Evolutionary conservation across 1,284 basidiomycete species (phyloP), one percentile per base, ranked within the genome.

Genomic region (Ustilago trichophora): DNA sequence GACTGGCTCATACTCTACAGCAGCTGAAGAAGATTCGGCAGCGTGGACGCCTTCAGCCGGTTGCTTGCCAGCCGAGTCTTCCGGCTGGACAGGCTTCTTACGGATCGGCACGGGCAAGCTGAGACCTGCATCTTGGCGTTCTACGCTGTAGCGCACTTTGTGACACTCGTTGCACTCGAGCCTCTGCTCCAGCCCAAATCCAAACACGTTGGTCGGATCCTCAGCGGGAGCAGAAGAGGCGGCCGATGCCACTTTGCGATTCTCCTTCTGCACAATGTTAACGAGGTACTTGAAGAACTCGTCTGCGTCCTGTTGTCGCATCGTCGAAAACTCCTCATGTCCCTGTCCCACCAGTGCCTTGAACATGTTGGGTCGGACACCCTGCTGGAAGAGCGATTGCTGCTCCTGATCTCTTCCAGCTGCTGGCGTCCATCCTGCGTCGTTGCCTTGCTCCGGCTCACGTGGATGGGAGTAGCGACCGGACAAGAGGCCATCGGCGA

Each of bases 231-330:
- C 44, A 33, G 45, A 15, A 6, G 46, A 33, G 5, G 22, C 35
- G 18, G 50, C 25, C 6, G 54, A 35, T 5, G 51, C 54, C 5
- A 58, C 36, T 25, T 57, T 56, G 29, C 46, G 43, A 44, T 60
- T 68, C 51, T 77, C 70, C 45, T 77, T 88, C 87, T 40, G 87
- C 83, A 73, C 90, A 86, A 66, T 88, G 83, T 87, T 87, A 46
- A 98, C 76, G 9, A 98, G 83, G 82, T 95, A 88, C 49, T 88
- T 86, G 58, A 98, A 86, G 83, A 98, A 98, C 82, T 98, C 95
- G 78, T 97, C 93, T 1, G 94, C 88, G 78, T 99, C 95, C 81
- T 98, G 95, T 82, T 98, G 94, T 37, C 88, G 87, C 94, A 98
- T 98, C 16, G 93, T 98, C 26, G 91, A 86, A 77, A 98, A 98